Percentiles rank a stretch among this genome's conserved stretches.
Conservation (phyloP, 192 early-diverging fungal genomes). For the Funneliformis mosseae region DNA sequence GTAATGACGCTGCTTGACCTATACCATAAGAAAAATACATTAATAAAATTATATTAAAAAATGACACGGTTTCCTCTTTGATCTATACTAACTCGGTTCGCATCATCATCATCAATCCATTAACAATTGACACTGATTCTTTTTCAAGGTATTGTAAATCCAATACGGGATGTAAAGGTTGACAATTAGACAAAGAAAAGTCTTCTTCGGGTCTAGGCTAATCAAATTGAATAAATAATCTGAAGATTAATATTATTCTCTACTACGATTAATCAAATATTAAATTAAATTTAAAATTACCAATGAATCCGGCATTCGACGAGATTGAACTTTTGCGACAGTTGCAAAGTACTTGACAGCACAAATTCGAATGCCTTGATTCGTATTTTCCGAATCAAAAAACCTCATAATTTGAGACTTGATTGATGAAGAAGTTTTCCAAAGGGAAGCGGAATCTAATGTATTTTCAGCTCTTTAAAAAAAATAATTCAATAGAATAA, state of each 20-base stretch:
- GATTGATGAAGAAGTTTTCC: slow-evolving; percentile 33
- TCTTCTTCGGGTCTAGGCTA: slow-evolving; percentile 35
- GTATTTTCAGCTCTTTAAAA: slow-evolving; percentile 41
- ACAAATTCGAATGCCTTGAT: slow-evolving; percentile 39
- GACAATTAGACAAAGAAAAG: slow-evolving; percentile 39
- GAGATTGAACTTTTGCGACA: slow-evolving; percentile 39
- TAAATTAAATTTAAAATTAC: slow-evolving; percentile 21
- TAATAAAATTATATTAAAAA: slow-evolving; percentile 6
- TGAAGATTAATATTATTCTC: background rate
- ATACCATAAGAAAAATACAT: background rate
- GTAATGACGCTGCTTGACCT: slow-evolving; percentile 41
- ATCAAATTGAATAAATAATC: background rate
- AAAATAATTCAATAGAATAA: background rate
- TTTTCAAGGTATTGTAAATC: slow-evolving; percentile 34
- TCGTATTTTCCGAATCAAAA: slow-evolving; percentile 33
- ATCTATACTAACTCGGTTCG: slow-evolving; percentile 23
- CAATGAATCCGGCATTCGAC: slow-evolving; percentile 29
- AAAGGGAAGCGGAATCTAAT: slow-evolving; percentile 38
- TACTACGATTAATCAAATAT: background rate
- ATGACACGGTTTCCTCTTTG: background rate
- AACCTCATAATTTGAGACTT: slow-evolving; percentile 32
- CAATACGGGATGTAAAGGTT: slow-evolving; percentile 41
- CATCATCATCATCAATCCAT: slow-evolving; percentile 30
- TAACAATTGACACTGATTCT: slow-evolving; percentile 37
- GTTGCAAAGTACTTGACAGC: slow-evolving; percentile 44